Evolutionary conservation across 495 filamentous ascomycete species (phyloP).

Genomic region (Friedmanniomyces endolithicus): DNA sequence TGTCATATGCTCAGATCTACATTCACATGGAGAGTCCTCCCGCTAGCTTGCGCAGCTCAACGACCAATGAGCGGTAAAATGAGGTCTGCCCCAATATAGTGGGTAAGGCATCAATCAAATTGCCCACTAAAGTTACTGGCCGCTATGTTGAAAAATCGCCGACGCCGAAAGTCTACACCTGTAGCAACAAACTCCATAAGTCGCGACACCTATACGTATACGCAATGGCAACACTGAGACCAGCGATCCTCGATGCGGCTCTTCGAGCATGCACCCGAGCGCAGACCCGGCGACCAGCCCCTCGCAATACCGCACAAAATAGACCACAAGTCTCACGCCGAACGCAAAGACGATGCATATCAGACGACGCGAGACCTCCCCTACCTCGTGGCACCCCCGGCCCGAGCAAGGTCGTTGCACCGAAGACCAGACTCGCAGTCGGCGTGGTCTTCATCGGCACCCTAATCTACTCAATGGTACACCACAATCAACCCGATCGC

Average conservation of each 20-base stretch:
- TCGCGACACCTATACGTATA: not conserved
- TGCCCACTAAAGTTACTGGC: too few species aligned
- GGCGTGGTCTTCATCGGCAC: constrained; percentile 50
- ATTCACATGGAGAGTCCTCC: too few species aligned
- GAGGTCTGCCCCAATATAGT: too few species aligned
- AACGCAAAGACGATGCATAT: constrained; percentile 16
- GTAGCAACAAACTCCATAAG: too few species aligned
- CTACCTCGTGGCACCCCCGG: constrained; percentile 6
- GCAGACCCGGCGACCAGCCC: not conserved
- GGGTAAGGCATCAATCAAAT: too few species aligned
- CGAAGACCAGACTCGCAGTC: constrained; percentile 41
- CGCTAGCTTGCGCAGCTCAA: too few species aligned
- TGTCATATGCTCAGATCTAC: too few species aligned
- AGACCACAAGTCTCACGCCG: not conserved
- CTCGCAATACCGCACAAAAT: constrained; percentile 1
- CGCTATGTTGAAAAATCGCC: too few species aligned
- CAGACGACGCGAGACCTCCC: constrained; percentile 13
- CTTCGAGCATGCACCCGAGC: not conserved
- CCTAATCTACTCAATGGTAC: constrained; percentile 58
- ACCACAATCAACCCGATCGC: not conserved
- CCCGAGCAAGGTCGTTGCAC: constrained; percentile 17
- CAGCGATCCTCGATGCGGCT: not conserved
- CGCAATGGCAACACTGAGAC: not conserved
- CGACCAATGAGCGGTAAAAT: too few species aligned
- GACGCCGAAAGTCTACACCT: too few species aligned